phyloP scores from a whole-genome alignment of 2,329 filamentous ascomycete species.

The Curvularia sp. region DNA sequence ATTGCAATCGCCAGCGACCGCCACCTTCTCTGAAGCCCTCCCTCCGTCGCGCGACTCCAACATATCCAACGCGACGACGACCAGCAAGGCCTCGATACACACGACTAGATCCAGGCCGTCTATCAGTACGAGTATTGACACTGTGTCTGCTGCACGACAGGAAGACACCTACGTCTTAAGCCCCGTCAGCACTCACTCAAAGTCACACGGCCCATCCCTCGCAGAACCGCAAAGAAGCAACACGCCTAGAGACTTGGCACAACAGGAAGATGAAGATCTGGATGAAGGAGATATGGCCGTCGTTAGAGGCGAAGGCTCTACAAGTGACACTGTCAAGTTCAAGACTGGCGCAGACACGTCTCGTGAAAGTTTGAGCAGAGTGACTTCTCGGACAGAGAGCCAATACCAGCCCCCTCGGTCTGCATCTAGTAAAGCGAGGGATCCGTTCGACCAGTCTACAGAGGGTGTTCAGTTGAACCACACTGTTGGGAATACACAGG shows the following conservation, averaged over 20 bases:
- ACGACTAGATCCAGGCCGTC: slow-evolving; percentile 43
- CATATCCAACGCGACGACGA: slow-evolving; percentile 36
- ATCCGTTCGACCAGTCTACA: slow-evolving; percentile 34
- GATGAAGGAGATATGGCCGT: slow-evolving; percentile 43
- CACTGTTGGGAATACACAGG: slow-evolving; percentile 30
- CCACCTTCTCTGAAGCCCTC: slow-evolving; percentile 46
- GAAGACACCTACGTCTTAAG: slow-evolving; percentile 38
- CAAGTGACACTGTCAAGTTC: slow-evolving; percentile 31
- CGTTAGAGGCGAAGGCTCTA: slow-evolving; percentile 33
- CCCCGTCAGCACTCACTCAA: slow-evolving; percentile 36
- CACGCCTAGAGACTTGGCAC: slow-evolving; percentile 31
- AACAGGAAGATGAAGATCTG: slow-evolving; percentile 43
- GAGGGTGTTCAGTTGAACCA: slow-evolving; percentile 33
- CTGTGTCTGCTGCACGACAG: slow-evolving; percentile 27
- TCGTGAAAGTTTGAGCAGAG: slow-evolving; percentile 31
- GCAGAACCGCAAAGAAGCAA: slow-evolving; percentile 29
- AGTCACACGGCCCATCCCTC: slow-evolving; percentile 26
- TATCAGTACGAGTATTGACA: slow-evolving; percentile 31
- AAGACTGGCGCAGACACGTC: slow-evolving; percentile 30
- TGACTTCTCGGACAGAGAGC: slow-evolving; percentile 34
- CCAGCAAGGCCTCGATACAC: slow-evolving; percentile 40
- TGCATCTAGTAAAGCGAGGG: slow-evolving; percentile 27
- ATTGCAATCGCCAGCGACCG: slow-evolving; percentile 49
- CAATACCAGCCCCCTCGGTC: slow-evolving; percentile 33
- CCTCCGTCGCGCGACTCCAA: slow-evolving; percentile 48